Percentiles rank a stretch among this genome's conserved stretches.
Conservation (phyloP, 169 alveolate species). For the Eimeria acervulina region DNA sequence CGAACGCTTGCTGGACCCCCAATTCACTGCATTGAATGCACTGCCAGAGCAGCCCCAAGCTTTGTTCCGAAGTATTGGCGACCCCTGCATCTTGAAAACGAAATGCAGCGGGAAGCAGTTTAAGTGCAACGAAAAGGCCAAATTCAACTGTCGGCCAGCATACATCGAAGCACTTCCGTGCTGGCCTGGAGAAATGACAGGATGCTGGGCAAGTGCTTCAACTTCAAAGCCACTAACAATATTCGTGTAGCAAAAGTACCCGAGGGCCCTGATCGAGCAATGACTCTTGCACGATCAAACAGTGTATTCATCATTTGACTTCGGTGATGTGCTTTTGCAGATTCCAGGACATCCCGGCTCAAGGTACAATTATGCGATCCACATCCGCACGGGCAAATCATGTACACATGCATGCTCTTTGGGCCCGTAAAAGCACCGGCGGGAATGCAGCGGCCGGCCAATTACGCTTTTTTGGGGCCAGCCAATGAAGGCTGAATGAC, state of each 20-base stretch:
- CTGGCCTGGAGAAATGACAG: no score
- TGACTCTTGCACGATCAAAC: background rate
- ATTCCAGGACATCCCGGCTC: background rate
- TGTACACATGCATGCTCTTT: background rate
- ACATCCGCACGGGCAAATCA: background rate
- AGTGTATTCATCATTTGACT: background rate
- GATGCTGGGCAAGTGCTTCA: background rate
- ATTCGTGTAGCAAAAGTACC: background rate
- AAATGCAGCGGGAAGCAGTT: background rate
- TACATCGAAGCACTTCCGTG: background rate
- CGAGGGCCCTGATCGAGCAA: background rate
- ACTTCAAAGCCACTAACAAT: background rate
- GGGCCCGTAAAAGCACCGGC: background rate
- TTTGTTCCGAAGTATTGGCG: background rate
- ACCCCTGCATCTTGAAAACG: background rate
- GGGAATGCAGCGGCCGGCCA: background rate
- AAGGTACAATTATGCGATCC: background rate
- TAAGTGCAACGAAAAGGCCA: background rate
- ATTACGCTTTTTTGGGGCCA: background rate
- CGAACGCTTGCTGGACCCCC: background rate
- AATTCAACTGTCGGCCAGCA: no score
- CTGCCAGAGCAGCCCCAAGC: background rate
- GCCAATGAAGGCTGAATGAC: background rate
- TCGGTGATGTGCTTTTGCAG: background rate
- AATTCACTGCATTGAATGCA: background rate